Evolutionary conservation across 139 green algal genomes (phyloP).

Genomic region (Micractinium sp.): DNA sequence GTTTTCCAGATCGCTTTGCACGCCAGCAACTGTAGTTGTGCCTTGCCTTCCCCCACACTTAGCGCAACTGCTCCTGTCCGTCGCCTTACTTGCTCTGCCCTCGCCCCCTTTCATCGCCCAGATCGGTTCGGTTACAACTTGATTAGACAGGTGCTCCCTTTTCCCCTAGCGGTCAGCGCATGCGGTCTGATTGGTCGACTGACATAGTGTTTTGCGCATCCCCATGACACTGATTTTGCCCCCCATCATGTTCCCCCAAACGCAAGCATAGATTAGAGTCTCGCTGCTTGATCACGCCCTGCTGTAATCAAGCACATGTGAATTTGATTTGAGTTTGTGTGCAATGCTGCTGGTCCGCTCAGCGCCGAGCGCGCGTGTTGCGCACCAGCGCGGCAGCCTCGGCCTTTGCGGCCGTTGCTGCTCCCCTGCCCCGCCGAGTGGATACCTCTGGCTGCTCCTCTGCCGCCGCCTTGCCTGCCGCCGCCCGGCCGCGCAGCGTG

Average conservation of each 20-base stretch:
- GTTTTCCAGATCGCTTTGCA: background rate
- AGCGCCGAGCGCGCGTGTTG: slow-evolving; percentile 17
- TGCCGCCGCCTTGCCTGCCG: background rate
- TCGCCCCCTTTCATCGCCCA: too few species aligned
- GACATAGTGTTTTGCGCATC: background rate
- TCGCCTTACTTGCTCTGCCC: too few species aligned
- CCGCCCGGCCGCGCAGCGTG: slow-evolving; percentile 14
- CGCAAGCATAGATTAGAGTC: too few species aligned
- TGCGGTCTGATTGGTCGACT: too few species aligned
- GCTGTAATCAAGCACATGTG: background rate
- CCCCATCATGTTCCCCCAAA: too few species aligned
- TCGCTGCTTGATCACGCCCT: background rate
- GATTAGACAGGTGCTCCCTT: too few species aligned
- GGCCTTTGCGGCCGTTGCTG: background rate
- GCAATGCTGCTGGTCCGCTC: background rate
- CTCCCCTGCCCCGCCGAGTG: slow-evolving; percentile 5
- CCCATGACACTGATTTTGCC: background rate
- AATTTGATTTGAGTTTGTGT: background rate
- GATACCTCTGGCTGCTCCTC: slow-evolving; percentile 30
- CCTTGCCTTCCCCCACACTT: too few species aligned
- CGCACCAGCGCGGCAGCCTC: background rate
- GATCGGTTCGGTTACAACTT: too few species aligned
- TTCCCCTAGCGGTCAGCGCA: too few species aligned
- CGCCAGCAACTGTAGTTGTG: background rate
- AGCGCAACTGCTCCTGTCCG: too few species aligned